phyloP scores from a whole-genome alignment of 192 early-diverging fungal genomes.

The Entrophospora sp. region DNA sequence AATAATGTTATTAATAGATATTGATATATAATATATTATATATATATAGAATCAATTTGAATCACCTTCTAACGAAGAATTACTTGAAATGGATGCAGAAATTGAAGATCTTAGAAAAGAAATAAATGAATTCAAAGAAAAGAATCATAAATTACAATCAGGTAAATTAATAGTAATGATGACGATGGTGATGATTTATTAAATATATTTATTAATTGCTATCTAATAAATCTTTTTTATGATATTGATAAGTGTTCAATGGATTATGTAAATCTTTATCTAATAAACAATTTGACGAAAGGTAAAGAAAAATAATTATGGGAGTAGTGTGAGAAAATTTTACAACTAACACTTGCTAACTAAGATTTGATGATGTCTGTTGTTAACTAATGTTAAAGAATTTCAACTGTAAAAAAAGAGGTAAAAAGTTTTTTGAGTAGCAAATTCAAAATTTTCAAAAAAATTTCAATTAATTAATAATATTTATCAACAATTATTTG shows the following conservation, averaged over 20 bases:
- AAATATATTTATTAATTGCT: not conserved
- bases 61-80: constrained; percentile 27
- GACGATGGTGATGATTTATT: no score
- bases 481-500: constrained; percentile 13
- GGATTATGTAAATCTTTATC: constrained; percentile 30
- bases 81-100: constrained; percentile 44
- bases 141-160: constrained; percentile 37
- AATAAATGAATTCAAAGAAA: constrained; percentile 43
- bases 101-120: constrained; percentile 45
- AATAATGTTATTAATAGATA: not conserved
- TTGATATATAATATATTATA: not conserved
- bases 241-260: constrained; percentile 23
- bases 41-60: constrained; percentile 31
- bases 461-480: not conserved
- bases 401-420: no score
- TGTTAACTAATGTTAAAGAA: no score
- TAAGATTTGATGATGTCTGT: no score
- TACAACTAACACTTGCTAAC: no score
- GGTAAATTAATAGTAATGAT: constrained; percentile 26
- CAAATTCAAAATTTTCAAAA: not conserved
- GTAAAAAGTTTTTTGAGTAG: not conserved
- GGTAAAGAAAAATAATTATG: constrained; percentile 13
- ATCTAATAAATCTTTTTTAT: not conserved
- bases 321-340: no score
- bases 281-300: constrained; percentile 26